Evolutionary conservation across 306 rosid species (phyloP), one percentile per base, ranked within the genome.

Genomic region (Arachis stenosperma): DNA sequence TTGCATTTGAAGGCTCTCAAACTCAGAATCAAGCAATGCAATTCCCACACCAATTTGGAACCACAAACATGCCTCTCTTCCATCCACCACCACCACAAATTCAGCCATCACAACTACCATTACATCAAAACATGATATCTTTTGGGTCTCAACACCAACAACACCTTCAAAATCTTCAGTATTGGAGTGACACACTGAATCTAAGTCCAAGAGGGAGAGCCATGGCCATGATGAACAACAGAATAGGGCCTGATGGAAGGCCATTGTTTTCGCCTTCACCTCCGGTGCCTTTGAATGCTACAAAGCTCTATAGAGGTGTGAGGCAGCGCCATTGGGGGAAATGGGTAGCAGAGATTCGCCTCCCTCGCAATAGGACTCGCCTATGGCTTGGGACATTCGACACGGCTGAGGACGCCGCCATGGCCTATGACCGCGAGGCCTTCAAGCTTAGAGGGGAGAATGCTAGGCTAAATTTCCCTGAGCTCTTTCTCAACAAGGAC

Each of bases 281-380:
- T 44, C 84, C 81, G 76, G 37, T 33, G 3, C 91, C 92, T 6
- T 9, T 86, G 37, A 88, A 81, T 62, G 68, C 92, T 0, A 92
- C 88, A 0, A 92, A 85, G 82, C 95, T 92, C 7, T 92, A 90
- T 67, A 82, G 98, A 40, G 98, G 98, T 77, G 98, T 92, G 69
- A 85, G 98, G 81, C 98, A 92, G 69, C 89, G 98, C 56, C 98
- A 92, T 65, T 92, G 98, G 98, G 98, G 98, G 0, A 92, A 90
- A 88, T 92, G 98, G 98, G 98, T 92, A 1, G 98, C 96, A 1
- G 98, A 92, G 59, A 92, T 92, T 72, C 94, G 98, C 59, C 91
- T 92, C 8, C 98, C 98, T 76, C 88, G 92, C 14, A 87, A 87
- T 55, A 83, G 98, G 72, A 84, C 91, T 57, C 90, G 96, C 7